Base-by-base conservation (phyloP, 768 basidiomycete species). In the Boletus reticuloceps region DNA sequence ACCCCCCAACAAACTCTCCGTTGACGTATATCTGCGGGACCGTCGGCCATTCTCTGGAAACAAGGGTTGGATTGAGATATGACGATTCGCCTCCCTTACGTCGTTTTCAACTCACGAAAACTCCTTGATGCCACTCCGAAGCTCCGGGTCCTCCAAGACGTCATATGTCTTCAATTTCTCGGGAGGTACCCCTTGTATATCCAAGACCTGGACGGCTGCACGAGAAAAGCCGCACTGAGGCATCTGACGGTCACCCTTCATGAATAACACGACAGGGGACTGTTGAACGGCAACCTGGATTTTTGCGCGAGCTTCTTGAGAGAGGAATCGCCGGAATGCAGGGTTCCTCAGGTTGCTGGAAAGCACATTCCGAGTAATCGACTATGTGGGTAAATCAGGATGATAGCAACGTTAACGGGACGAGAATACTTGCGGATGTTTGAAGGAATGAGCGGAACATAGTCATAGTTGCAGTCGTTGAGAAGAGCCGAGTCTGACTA, bases 151-250 rank as follows among this genome's bases (percentile, higher is more conserved):
- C 64, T 81, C 88, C 51, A 99, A 75, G 25, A 96, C 92, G 69
- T 99, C 89, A 71, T 88, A 98, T 6, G 94, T 88, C 77, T 87
- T 82, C 67, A 98, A 70, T 73, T 94, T 94, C 68, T 90, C 86
- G 1, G 74, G 58, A 0, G 88, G 82, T 0, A 98, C 92, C 25
- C 86, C 85, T 41, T 95, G 88, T 38, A 91, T 71, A 46, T 92
- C 91, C 48, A 99, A 79, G 45, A 98, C 84, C 69, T 98, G 95
- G 31, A 94, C 82, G 1, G 89, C 94, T 0, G 96, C 96, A 48
- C 96, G 82, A 17, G 94, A 97, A 81, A 98, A 99, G 13, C 96
- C 96, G 58, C 96, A 98, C 64, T 94, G 86, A 2, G 96, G 96
- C 7, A 77, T 68, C 22, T 85, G 79, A 0, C 91, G 93, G 16